phyloP scores from a whole-genome alignment of 169 alveolate genomes.

The Condylostoma magnum region DNA sequence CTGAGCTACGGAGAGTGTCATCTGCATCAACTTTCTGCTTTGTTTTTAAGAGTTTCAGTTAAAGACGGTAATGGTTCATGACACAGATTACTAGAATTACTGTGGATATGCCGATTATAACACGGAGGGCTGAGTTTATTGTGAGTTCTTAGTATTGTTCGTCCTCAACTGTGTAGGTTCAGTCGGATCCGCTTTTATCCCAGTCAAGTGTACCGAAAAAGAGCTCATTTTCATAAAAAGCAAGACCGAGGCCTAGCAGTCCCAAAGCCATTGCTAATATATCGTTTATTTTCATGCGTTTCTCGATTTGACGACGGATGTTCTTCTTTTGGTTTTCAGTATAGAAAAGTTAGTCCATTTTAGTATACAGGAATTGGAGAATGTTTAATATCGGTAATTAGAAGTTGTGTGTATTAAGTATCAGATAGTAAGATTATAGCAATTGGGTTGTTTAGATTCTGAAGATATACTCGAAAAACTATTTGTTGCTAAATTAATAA shows the following conservation, averaged over 20 bases:
- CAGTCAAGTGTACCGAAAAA: constrained; percentile 2
- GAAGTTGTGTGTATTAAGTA: too few species aligned
- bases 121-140: constrained; percentile 9
- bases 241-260: constrained; percentile 22
- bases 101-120: not conserved
- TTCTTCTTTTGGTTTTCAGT: constrained; percentile 15
- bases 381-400: too few species aligned
- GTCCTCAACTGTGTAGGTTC: not conserved
- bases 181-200: constrained; percentile 22
- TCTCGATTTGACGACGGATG: constrained; percentile 1
- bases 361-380: too few species aligned
- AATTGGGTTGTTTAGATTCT: too few species aligned
- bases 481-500: too few species aligned
- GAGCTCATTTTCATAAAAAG: constrained; percentile 25
- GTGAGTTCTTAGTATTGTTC: constrained; percentile 33
- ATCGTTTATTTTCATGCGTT: constrained; percentile 35
- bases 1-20: constrained; percentile 29
- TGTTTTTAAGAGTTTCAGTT: constrained; percentile 22
- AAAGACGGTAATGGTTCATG: constrained; percentile 22
- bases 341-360: constrained; percentile 38
- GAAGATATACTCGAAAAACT: too few species aligned
- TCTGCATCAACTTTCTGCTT: constrained; percentile 27
- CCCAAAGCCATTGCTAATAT: constrained; percentile 28
- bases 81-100: constrained; percentile 6
- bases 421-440: too few species aligned